Evolutionary conservation across 331 rosid genomes (phyloP), one percentile per base, ranked within the genome.

Genomic region (Telfairia occidentalis): DNA sequence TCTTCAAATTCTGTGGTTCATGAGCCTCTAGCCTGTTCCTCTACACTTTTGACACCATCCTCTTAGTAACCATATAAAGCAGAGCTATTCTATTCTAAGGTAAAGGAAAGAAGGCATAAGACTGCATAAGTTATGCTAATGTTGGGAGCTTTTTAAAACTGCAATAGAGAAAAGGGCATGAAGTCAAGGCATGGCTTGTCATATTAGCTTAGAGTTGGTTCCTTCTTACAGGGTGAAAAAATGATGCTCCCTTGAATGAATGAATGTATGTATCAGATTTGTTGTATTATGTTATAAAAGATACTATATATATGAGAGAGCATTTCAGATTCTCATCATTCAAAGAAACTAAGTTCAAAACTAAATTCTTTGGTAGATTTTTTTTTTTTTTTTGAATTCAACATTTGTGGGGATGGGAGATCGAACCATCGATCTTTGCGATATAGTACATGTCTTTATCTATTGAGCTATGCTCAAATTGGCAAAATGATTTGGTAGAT

Each of bases 1-100:
- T 87, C 90, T 76, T 84, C 98, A 50, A 86, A 84, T 75, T 87
- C 96, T 6, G 98, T 93, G 10, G 92, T 91, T 73, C 98, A 91
- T 40, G 96, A 91, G 83, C 93, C 97, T 15, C 78, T 87, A 15
- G 83, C 87, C 58, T 55, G 97, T 32, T 74, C 96, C 48, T 90
- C 98, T 13, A 79, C 90, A n/a, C 82, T 90, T 35, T 76, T 86
- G 87, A 90, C 84, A 81, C 89, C 92, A 72, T 6, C 85, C 37
- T 60, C 86, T 45, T 28, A 73, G 78, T 75, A 71, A 79, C 9
- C 34, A 73, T n/a, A 10, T 50, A 4, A 6, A 73, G 26, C 77
- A 52, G 32, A 49, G 65, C 19, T 54, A 21, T 21, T 52, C 19
- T 54, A 21, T 21, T 52, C 10, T 59, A 55, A 38, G 69, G 55